Conservation (phyloP, 1,139 yeast genomes). For the Hyphopichia fennica region DNA sequence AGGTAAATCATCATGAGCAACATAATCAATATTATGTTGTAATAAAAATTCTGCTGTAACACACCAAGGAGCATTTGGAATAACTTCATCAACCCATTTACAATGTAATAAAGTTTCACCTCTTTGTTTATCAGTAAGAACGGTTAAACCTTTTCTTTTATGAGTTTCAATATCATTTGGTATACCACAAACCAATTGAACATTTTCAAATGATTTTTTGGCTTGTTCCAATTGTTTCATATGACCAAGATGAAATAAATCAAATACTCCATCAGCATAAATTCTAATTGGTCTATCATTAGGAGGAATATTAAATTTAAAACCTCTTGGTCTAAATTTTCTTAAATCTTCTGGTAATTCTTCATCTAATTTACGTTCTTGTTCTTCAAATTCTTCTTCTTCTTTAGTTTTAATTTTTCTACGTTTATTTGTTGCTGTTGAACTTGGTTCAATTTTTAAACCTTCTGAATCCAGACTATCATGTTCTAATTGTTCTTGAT, state of each 20-base stretch:
- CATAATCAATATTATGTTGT: constrained; percentile 85
- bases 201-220: constrained; percentile 86
- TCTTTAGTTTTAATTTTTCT: constrained; percentile 27
- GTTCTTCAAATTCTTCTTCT: constrained; percentile 42
- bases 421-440: constrained; percentile 18
- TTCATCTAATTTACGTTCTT: constrained; percentile 57
- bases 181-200: constrained; percentile 82
- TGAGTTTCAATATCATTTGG: constrained; percentile 92
- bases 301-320: constrained; percentile 77
- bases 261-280: constrained; percentile 98
- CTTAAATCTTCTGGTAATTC: constrained; percentile 63
- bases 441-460: constrained; percentile 8
- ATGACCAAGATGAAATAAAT: constrained; percentile 92
- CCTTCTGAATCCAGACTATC: constrained; percentile 12
- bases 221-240: constrained; percentile 98
- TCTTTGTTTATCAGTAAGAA: constrained; percentile 81
- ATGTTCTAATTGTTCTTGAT: constrained; percentile 9
- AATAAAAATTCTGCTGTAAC: constrained; percentile 79
- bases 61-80: constrained; percentile 94
- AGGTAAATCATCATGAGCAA: constrained; percentile 97
- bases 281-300: constrained; percentile 82
- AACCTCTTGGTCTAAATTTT: constrained; percentile 72
- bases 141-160: constrained; percentile 89
- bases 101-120: constrained; percentile 88
- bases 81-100: constrained; percentile 95